These are phyloP conservation scores for Daucus carota DNA, from an alignment of 129 eudicot species.

Conservation along the genomic window DNA sequence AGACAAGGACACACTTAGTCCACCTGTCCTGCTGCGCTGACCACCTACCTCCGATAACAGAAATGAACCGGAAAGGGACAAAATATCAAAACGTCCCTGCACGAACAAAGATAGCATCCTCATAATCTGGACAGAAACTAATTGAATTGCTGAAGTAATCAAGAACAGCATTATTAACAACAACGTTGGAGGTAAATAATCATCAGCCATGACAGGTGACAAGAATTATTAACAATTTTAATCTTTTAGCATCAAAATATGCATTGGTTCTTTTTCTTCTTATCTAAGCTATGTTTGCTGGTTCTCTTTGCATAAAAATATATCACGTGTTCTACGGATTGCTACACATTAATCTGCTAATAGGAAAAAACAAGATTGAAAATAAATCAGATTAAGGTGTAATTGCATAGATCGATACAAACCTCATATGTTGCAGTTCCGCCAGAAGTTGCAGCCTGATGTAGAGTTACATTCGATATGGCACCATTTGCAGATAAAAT, in stretches of 20 bases:
- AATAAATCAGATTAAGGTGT: neutral
- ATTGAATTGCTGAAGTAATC: neutral
- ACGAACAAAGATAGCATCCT: slow-evolving; percentile 12
- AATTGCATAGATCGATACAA: slow-evolving; percentile 10
- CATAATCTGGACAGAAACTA: neutral
- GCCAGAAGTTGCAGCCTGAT: slow-evolving; percentile 87
- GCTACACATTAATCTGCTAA: neutral
- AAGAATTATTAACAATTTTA: neutral
- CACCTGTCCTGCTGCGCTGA: slow-evolving; percentile 75
- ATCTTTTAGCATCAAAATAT: neutral
- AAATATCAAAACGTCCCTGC: slow-evolving; percentile 80
- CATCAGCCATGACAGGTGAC: neutral
- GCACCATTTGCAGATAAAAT: slow-evolving; percentile 82
- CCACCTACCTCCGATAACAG: slow-evolving; percentile 60
- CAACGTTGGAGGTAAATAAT: neutral
- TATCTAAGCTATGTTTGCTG: neutral
- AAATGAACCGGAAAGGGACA: slow-evolving; percentile 86
- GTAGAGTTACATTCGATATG: slow-evolving; percentile 74
- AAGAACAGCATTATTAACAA: neutral
- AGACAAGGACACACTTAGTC: slow-evolving; percentile 59
- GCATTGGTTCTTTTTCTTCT: neutral
- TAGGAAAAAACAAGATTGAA: neutral
- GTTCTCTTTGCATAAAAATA: neutral
- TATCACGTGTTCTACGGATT: neutral
- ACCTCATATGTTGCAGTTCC: slow-evolving; percentile 96